These are phyloP conservation scores for Sarocladiaceae sp. DNA, from an alignment of 2,329 filamentous ascomycete genomes.

Conservation along the genomic window DNA sequence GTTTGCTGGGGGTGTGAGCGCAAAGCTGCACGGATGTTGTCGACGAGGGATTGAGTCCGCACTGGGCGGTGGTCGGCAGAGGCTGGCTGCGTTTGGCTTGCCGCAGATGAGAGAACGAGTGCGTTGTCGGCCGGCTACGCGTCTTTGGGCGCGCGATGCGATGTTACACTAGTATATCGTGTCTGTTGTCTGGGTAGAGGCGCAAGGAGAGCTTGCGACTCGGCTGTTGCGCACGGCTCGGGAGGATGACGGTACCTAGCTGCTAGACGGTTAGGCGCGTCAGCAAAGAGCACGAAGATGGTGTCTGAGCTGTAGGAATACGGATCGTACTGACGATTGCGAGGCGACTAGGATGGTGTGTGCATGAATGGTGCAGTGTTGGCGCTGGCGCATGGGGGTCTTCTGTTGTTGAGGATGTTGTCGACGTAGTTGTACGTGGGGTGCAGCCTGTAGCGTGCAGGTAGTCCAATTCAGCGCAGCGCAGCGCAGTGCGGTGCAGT, in stretches of 20 bases:
- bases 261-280: slow-evolving; percentile 1
- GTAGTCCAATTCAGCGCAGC: no score
- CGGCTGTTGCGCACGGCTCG: not conserved
- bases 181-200: no score
- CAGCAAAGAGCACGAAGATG: not conserved
- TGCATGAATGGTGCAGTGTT: slow-evolving; percentile 4
- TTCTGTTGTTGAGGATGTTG: no score
- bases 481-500: no score
- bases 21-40: not conserved
- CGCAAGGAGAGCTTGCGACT: no score
- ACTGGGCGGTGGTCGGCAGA: not conserved
- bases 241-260: not conserved
- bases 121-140: not conserved
- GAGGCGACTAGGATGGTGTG: not conserved
- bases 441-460: slow-evolving; percentile 8
- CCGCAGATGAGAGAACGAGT: not conserved
- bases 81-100: not conserved
- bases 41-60: slow-evolving; percentile 3
- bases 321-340: not conserved
- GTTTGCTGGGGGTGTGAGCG: slow-evolving; percentile 1
- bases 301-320: slow-evolving; percentile 5
- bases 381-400: slow-evolving; percentile 5
- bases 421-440: slow-evolving; percentile 4
- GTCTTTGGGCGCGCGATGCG: slow-evolving; percentile 4
- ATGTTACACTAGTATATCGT: slow-evolving; percentile 6